A percentile compares a stretch with the other conserved stretches of the same genome.
These are phyloP conservation scores for Rhizopogon rudus DNA, from an alignment of 768 basidiomycete species.

Conservation along the genomic window DNA sequence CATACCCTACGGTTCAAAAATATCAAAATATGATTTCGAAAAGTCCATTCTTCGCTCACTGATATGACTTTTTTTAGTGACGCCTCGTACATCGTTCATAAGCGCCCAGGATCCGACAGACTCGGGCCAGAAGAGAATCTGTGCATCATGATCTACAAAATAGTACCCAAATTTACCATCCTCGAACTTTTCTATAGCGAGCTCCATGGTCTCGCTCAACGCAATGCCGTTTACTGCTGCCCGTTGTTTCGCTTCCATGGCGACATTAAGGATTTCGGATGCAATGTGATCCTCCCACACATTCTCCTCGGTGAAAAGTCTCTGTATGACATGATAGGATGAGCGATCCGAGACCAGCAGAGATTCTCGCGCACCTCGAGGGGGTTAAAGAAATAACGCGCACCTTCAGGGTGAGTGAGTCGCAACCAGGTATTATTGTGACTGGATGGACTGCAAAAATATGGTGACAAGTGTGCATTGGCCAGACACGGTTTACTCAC, in stretches of 20 bases:
- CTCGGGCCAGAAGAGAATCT: conserved; percentile 43
- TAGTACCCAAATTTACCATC: conserved; percentile 30
- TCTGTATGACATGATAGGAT: conserved; percentile 20
- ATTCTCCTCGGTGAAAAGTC: conserved; percentile 34
- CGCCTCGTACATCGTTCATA: conserved; percentile 26
- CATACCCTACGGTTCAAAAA: not conserved
- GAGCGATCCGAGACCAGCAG: not conserved
- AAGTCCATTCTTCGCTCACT: conserved; percentile 1
- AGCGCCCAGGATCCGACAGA: conserved; percentile 27
- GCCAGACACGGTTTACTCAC: not conserved
- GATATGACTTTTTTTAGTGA: conserved; percentile 5
- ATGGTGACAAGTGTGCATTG: not conserved
- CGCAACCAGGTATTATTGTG: not conserved
- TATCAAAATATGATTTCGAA: not conserved
- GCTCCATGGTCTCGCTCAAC: not conserved
- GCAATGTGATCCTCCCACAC: not conserved
- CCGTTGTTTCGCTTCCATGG: not conserved
- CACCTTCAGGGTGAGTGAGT: conserved; percentile 48
- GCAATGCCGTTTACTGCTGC: not conserved
- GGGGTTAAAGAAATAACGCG: conserved; percentile 44
- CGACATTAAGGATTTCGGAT: not conserved
- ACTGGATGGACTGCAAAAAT: not conserved
- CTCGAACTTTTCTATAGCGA: not conserved
- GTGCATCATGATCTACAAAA: conserved; percentile 37
- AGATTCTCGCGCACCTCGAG: conserved; percentile 29